Percentiles rank a stretch among this genome's conserved stretches.
These are phyloP conservation scores for Boletus edulis DNA, from an alignment of 768 basidiomycete species.

Conservation along the genomic window DNA sequence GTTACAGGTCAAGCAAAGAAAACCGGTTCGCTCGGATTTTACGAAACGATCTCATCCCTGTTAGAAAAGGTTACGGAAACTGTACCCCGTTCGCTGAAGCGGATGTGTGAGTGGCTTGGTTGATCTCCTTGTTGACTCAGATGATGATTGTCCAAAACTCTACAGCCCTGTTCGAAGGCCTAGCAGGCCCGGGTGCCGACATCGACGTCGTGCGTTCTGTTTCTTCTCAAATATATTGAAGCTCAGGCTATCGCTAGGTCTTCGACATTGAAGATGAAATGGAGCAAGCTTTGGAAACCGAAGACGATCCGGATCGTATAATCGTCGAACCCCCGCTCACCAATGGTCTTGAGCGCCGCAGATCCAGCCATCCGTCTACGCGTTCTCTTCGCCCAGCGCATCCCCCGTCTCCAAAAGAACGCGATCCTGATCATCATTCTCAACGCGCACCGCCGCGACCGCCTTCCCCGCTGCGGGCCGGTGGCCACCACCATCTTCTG, in stretches of 20 bases:
- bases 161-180: constrained; percentile 77
- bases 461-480: constrained; percentile 8
- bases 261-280: constrained; percentile 75
- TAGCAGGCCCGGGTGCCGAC: constrained; percentile 68
- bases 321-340: constrained; percentile 15
- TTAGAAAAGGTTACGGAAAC: constrained; percentile 71
- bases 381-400: constrained; percentile 20
- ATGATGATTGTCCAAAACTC: background rate
- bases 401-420: constrained; percentile 23
- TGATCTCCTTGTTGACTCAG: background rate
- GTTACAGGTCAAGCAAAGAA: constrained; percentile 57
- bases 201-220: constrained; percentile 62
- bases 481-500: constrained; percentile 14
- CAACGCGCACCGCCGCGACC: background rate
- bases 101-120: constrained; percentile 55
- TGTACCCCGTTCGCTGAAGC: constrained; percentile 71
- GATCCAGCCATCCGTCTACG: constrained; percentile 32
- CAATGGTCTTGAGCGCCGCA: constrained; percentile 24
- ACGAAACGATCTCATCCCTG: constrained; percentile 67
- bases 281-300: constrained; percentile 1
- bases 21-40: constrained; percentile 60
- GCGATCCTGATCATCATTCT: constrained; percentile 6
- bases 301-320: constrained; percentile 6
- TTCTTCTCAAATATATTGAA: background rate
- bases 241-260: constrained; percentile 42